Conservation (phyloP, 2,329 filamentous ascomycete species). For the Ophiostoma ips region DNA sequence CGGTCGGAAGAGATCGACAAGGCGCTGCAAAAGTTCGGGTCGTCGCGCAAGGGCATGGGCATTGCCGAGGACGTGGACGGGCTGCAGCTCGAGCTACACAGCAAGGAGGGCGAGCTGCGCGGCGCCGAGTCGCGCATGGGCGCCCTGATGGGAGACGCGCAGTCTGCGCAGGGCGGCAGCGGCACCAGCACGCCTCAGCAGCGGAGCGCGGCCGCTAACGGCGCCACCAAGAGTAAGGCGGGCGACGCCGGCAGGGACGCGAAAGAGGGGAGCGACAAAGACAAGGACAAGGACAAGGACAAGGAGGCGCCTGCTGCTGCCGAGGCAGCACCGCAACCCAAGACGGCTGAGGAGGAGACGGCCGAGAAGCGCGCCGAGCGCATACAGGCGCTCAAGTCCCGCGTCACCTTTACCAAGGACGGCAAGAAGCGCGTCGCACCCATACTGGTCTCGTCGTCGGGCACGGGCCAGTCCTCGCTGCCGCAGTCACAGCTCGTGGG, state of each 20-base stretch:
- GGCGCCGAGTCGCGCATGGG: conserved; percentile 94
- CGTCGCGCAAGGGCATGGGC: conserved; percentile 72
- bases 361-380: conserved; percentile 40
- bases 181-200: conserved; percentile 15
- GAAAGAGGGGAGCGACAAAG: conserved; percentile 15
- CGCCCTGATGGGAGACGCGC: conserved; percentile 84
- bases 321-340: not conserved
- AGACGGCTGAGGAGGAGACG: conserved; percentile 27
- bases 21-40: conserved; percentile 83
- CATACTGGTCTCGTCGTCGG: conserved; percentile 78
- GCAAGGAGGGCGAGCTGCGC: conserved; percentile 78
- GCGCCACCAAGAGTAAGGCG: conserved; percentile 19
- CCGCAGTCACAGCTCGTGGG: conserved; percentile 82
- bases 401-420: conserved; percentile 90
- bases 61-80: conserved; percentile 89
- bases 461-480: conserved; percentile 72
- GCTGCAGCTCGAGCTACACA: conserved; percentile 73
- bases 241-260: conserved; percentile 15
- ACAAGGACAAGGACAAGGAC: conserved; percentile 9
- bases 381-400: conserved; percentile 59
- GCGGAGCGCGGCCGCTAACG: not conserved
- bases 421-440: conserved; percentile 94
- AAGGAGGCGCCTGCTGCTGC: not conserved
- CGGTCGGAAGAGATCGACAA: conserved; percentile 82
- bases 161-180: conserved; percentile 25